Percentiles rank a stretch among this genome's conserved stretches.
These are phyloP conservation scores for Chrysanthemum makinoi DNA, from an alignment of 129 eudicot species.

Conservation along the genomic window DNA sequence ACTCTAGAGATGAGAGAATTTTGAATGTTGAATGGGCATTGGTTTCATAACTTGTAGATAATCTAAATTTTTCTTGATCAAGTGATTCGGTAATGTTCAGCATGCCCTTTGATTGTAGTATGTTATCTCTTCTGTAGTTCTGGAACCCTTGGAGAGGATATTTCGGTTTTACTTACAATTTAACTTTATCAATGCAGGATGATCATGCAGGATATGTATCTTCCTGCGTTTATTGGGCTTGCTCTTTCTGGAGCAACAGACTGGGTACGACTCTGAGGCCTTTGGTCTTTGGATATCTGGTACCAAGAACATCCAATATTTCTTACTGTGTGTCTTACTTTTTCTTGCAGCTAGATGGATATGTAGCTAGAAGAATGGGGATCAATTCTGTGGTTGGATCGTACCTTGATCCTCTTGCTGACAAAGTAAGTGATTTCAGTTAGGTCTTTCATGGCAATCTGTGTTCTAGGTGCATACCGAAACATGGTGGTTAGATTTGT, in stretches of 20 bases:
- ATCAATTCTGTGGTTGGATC: conserved; percentile 98
- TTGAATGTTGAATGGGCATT: too few relatives aligned
- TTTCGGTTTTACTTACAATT: conserved; percentile 8
- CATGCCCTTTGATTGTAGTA: too few relatives aligned
- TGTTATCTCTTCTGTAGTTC: too few relatives aligned
- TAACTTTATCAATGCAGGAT: conserved; percentile 59
- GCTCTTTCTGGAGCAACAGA: conserved; percentile 90
- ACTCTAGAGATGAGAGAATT: too few relatives aligned
- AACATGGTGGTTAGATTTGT: conserved; percentile 12
- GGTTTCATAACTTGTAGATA: too few relatives aligned
- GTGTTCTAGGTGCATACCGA: conserved; percentile 5
- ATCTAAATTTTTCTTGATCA: too few relatives aligned
- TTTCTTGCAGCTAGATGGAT: conserved; percentile 83
- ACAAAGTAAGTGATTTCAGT: conserved; percentile 55
- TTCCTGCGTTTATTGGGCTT: conserved; percentile 84
- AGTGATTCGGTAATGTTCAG: too few relatives aligned
- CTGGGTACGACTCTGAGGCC: conserved; percentile 54
- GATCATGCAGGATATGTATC: conserved; percentile 84
- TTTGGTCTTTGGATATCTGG: conserved; percentile 18
- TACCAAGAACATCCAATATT: background rate
- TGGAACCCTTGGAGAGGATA: background rate
- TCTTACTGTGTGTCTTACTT: background rate
- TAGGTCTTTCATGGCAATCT: background rate
- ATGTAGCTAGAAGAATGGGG: conserved; percentile 88
- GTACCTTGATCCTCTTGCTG: conserved; percentile 98